Conservation (phyloP, 306 rosid genomes). For the Cucurbita moschata region DNA sequence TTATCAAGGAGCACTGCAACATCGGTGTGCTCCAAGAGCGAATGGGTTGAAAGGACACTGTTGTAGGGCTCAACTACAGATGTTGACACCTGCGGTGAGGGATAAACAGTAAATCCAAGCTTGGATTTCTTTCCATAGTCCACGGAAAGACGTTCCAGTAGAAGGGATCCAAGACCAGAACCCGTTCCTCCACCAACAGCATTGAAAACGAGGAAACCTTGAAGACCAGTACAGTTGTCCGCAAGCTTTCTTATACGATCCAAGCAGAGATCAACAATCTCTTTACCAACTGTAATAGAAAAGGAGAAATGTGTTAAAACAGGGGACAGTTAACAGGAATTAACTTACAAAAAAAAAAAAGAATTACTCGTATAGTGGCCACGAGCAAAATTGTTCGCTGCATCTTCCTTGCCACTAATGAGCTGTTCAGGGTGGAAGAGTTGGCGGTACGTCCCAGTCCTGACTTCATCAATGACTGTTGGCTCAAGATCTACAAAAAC, state of each 20-base stretch:
- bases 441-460: conserved; percentile 79
- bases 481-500: conserved; percentile 83
- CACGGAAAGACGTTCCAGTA: conserved; percentile 73
- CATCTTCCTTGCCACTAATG: conserved; percentile 84
- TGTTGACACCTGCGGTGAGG: conserved; percentile 81
- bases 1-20: conserved; percentile 25
- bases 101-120: conserved; percentile 74
- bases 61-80: conserved; percentile 85
- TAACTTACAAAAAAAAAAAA: background rate
- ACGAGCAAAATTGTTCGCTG: conserved; percentile 84
- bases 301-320: background rate
- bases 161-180: conserved; percentile 70
- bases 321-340: background rate
- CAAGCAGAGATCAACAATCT: conserved; percentile 84
- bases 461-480: conserved; percentile 81
- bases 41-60: conserved; percentile 69
- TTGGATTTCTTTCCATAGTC: conserved; percentile 15
- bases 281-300: conserved; percentile 45
- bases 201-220: conserved; percentile 79
- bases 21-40: conserved; percentile 82
- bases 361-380: conserved; percentile 62
- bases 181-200: conserved; percentile 89
- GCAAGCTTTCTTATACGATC: conserved; percentile 74
- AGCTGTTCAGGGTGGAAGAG: conserved; percentile 93
- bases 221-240: conserved; percentile 79